phyloP scores from a whole-genome alignment of 768 basidiomycete species.

The Russula virescens region DNA sequence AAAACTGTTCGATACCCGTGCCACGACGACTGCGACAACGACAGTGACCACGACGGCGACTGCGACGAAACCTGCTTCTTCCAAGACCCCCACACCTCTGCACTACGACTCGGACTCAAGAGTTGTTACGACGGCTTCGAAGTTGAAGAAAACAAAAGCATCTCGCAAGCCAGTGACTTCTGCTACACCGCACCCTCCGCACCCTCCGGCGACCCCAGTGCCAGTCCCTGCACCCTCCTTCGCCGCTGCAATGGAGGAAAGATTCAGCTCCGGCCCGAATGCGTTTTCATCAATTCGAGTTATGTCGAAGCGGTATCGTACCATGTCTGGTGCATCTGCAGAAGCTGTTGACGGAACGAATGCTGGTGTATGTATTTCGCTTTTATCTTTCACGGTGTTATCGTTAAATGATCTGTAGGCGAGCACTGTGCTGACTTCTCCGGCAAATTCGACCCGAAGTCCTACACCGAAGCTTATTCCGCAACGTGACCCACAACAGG shows the following conservation, averaged over 20 bases:
- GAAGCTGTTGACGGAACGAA: constrained; percentile 72
- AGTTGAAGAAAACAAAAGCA: constrained; percentile 7
- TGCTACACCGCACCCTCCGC: neutral
- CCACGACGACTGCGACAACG: neutral
- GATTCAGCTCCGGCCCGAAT: constrained; percentile 38
- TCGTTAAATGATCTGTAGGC: constrained; percentile 34
- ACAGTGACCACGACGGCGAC: neutral
- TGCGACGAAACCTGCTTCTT: constrained; percentile 7
- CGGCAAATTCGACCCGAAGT: constrained; percentile 64
- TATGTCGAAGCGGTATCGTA: constrained; percentile 54
- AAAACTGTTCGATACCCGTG: constrained; percentile 2
- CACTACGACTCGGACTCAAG: constrained; percentile 21
- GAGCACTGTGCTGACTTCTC: constrained; percentile 70
- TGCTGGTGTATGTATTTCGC: constrained; percentile 47
- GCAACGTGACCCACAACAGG: constrained; percentile 55
- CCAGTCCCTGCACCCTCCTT: neutral
- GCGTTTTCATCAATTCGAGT: constrained; percentile 62
- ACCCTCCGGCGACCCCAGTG: neutral
- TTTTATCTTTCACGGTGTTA: constrained; percentile 1
- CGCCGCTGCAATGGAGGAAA: constrained; percentile 6
- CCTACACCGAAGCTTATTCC: constrained; percentile 51
- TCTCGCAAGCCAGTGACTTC: neutral
- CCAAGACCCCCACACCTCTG: constrained; percentile 2
- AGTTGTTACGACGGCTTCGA: neutral
- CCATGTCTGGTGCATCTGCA: constrained; percentile 66